phyloP scores from a whole-genome alignment of 2,329 filamentous ascomycete species.

The Aspergillus caelatus region DNA sequence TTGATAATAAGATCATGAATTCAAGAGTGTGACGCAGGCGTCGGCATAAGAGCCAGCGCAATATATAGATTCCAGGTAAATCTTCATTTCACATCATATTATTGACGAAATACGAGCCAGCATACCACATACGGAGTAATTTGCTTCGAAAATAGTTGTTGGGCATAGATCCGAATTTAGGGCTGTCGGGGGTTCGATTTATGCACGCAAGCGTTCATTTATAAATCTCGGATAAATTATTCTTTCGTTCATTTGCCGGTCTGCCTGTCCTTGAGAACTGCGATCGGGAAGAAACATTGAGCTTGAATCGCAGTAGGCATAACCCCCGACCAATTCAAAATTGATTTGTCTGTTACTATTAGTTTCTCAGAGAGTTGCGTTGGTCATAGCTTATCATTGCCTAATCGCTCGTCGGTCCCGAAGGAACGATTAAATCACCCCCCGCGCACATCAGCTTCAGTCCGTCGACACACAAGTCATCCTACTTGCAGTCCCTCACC shows the following conservation, averaged over 20 bases:
- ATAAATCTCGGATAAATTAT: conserved; percentile 15
- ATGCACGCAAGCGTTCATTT: conserved; percentile 10
- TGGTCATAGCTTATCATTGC: conserved; percentile 24
- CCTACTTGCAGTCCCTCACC: conserved; percentile 14
- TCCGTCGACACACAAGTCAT: conserved; percentile 34
- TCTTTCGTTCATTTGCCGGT: conserved; percentile 13
- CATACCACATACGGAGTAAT: too few relatives aligned
- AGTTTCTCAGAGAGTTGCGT: background rate
- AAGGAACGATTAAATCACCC: conserved; percentile 17
- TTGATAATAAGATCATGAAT: background rate
- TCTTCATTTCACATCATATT: background rate
- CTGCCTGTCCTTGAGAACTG: background rate
- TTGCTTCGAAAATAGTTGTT: background rate
- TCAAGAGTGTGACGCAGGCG: background rate
- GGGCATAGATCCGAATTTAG: background rate
- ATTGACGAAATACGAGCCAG: background rate
- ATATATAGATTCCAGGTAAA: background rate
- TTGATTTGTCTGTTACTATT: background rate
- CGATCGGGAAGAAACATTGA: background rate
- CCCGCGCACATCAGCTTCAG: conserved; percentile 39
- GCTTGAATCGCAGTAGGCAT: background rate
- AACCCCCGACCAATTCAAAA: too few relatives aligned
- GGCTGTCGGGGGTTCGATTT: background rate
- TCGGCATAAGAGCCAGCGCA: background rate
- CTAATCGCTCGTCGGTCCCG: conserved; percentile 15